Evolutionary conservation across 2,329 filamentous ascomycete species (phyloP), one percentile per base, ranked within the genome.

Genomic region (Trematosphaeria pertusa): DNA sequence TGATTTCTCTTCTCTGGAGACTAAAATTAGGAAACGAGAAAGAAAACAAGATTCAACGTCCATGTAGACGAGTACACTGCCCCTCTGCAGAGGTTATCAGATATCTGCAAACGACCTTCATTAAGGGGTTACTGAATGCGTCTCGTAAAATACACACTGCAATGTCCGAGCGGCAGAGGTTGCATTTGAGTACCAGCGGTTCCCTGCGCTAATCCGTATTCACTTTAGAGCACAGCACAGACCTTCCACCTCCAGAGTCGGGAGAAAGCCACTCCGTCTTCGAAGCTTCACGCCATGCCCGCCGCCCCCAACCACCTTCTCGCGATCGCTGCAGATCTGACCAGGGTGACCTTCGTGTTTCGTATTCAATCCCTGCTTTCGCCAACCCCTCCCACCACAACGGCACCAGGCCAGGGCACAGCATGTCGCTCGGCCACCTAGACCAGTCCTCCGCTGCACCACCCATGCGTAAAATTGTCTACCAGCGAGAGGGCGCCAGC

Each of bases 331-430:
- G 50, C 39, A 47, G 43, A 46, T 41, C 47, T 11, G 37, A 39
- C 35, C 43, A 43, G 37, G 44, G 37, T 20, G 31, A 43, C 34
- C 28, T 20, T 59, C 58, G 54, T 63, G 48, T 61, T 55, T 60
- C 60, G 57, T 55, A 58, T 62, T 34, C 14, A 48, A 46, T 35
- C 54, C 58, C 58, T 62, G 53, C 48, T 50, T 53, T 42, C 30
- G 45, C 40, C 24, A 28, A 43, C 40, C 46, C 40, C 37, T 49
- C 37, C 56, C 51, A 56, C 37, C 37, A 31, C 38, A 33, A 37
- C 42, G 56, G 52, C 43, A 40, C 45, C 28, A 26, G 39, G 22
- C 43, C 36, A 48, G 19, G 34, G 24, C 52, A 45, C 43, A 28
- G 8, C 51, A 46, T 49, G 22, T 45, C 34, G 35, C 15, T 43